Conservation (phyloP, 2,329 filamentous ascomycete species). For the Botrytis tulipae region DNA sequence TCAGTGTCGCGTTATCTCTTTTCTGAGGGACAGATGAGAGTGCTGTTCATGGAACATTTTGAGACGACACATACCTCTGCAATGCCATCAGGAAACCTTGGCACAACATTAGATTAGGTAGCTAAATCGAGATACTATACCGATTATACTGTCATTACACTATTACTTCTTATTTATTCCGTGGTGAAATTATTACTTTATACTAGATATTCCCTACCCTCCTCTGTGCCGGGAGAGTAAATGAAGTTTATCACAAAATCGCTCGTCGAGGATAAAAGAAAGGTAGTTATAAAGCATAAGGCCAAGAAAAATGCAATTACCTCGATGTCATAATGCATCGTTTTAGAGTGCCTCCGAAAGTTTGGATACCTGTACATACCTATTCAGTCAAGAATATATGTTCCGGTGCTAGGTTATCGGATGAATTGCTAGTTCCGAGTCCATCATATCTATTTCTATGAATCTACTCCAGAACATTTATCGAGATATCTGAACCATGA, state of each 20-base stretch:
- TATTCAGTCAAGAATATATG: too few species aligned
- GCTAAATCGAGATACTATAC: not conserved
- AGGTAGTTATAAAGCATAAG: not conserved
- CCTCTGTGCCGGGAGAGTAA: not conserved
- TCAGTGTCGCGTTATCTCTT: rapidly evolving
- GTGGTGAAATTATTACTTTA: not conserved
- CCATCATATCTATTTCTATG: not conserved
- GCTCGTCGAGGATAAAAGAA: not conserved
- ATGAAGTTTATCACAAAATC: not conserved
- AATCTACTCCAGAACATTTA: not conserved
- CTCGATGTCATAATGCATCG: not conserved
- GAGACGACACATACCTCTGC: too few species aligned
- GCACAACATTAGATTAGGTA: not conserved
- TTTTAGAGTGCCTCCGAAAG: not conserved
- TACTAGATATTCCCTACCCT: not conserved
- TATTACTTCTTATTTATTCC: not conserved
- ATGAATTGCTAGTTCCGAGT: not conserved
- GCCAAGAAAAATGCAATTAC: not conserved
- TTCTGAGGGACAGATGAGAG: rapidly evolving
- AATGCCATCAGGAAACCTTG: not conserved
- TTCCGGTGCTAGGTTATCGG: too few species aligned
- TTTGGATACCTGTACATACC: not conserved
- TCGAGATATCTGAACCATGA: not conserved
- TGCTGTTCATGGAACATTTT: too few species aligned
- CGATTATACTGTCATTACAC: rapidly evolving